A percentile compares a stretch with the other conserved stretches of the same genome.
phyloP scores from a whole-genome alignment of 2,329 filamentous ascomycete species.

The Diplocarpon mali region DNA sequence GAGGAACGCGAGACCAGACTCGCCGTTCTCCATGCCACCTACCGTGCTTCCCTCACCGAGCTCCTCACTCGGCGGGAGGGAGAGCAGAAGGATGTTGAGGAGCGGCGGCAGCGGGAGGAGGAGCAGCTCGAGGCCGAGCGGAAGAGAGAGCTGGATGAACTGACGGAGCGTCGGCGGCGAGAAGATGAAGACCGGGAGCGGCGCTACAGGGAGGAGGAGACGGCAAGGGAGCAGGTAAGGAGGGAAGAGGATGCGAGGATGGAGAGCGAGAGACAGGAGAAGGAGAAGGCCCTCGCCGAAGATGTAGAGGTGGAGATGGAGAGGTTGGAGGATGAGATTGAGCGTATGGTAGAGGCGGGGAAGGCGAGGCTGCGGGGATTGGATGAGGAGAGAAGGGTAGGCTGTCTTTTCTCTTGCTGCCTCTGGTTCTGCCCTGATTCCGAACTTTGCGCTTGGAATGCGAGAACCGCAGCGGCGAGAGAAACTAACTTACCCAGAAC shows the following conservation, averaged over 20 bases:
- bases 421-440: too few relatives aligned
- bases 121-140: conserved; percentile 10
- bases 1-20: conserved; percentile 18
- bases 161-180: conserved; percentile 9
- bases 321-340: conserved; percentile 22
- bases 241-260: conserved; percentile 17
- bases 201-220: conserved; percentile 10
- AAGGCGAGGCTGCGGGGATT: conserved; percentile 16
- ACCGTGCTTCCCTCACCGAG: conserved; percentile 14
- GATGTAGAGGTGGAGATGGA: conserved; percentile 20
- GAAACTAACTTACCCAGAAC: conserved; percentile 6
- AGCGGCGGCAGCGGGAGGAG: conserved; percentile 11
- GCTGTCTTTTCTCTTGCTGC: too few relatives aligned
- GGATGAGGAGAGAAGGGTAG: conserved; percentile 21
- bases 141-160: conserved; percentile 13
- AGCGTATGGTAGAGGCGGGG: conserved; percentile 18
- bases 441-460: too few relatives aligned
- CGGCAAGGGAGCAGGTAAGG: conserved; percentile 7
- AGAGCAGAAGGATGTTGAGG: conserved; percentile 15
- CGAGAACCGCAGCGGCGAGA: too few relatives aligned
- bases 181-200: conserved; percentile 16
- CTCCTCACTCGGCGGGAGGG: conserved; percentile 12
- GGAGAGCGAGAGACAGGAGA: conserved; percentile 12
- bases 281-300: conserved; percentile 12
- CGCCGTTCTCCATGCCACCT: conserved; percentile 11